Conservation (phyloP, 2,329 filamentous ascomycete species). For the Paraconiothyrium brasiliense region DNA sequence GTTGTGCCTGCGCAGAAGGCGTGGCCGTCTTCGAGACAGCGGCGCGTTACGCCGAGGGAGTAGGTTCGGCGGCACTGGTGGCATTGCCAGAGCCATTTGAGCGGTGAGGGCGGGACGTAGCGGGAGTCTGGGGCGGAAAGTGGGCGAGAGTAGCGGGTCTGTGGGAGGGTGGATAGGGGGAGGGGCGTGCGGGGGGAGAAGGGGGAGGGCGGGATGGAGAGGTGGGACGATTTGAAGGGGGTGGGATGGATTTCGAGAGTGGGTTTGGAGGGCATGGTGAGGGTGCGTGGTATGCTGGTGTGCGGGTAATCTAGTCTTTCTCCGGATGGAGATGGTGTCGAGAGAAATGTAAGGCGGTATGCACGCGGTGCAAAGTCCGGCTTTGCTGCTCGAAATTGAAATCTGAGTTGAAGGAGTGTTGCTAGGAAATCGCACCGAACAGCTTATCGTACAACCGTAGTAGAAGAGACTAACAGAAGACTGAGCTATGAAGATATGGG, state of each 20-base stretch:
- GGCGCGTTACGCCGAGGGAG: constrained; percentile 59
- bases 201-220: constrained; percentile 56
- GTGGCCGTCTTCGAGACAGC: constrained; percentile 65
- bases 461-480: background rate
- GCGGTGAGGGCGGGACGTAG: constrained; percentile 42
- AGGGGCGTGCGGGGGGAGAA: constrained; percentile 50
- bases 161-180: constrained; percentile 28
- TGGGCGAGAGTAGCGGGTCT: constrained; percentile 17
- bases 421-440: background rate
- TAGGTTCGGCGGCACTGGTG: constrained; percentile 61
- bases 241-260: constrained; percentile 46
- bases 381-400: background rate
- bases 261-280: constrained; percentile 18
- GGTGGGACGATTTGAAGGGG: constrained; percentile 55
- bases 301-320: background rate
- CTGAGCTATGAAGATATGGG: background rate
- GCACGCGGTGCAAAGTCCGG: constrained; percentile 7
- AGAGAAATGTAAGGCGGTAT: background rate
- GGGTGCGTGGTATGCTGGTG: background rate
- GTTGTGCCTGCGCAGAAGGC: constrained; percentile 62
- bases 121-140: constrained; percentile 22
- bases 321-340: no score
- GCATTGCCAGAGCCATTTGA: constrained; percentile 64
- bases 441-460: background rate
- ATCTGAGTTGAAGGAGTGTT: background rate